Conservation (phyloP, 1,284 basidiomycete species). For the Exobasidium cylindrosporum region DNA sequence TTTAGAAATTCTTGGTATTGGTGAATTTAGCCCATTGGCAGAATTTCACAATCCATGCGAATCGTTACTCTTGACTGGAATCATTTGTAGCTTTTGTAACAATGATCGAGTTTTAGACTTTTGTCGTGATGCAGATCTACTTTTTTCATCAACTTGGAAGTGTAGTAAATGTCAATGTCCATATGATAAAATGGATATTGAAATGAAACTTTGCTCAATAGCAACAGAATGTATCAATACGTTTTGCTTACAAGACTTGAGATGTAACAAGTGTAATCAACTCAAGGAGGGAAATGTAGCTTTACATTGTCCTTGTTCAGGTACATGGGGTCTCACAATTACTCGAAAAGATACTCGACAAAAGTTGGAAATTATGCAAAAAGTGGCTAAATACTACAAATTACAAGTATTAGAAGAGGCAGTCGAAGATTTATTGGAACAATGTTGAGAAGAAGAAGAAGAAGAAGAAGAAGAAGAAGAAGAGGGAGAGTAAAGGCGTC, state of each 20-base stretch:
- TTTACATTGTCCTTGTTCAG: conserved; percentile 79
- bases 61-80: conserved; percentile 58
- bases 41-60: conserved; percentile 82
- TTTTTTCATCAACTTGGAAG: conserved; percentile 59
- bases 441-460: neutral
- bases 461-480: neutral
- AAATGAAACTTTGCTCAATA: conserved; percentile 77
- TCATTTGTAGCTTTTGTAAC: conserved; percentile 88
- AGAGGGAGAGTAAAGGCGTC: neutral
- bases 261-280: conserved; percentile 81
- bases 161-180: conserved; percentile 71
- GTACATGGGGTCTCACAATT: conserved; percentile 55
- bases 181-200: conserved; percentile 80
- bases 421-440: conserved; percentile 22
- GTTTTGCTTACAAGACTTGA: conserved; percentile 79
- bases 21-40: conserved; percentile 66
- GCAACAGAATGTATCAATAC: conserved; percentile 70
- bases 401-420: conserved; percentile 24
- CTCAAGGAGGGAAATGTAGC: conserved; percentile 82
- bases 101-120: conserved; percentile 86
- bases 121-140: conserved; percentile 83
- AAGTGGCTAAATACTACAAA: conserved; percentile 38
- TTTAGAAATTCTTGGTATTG: conserved; percentile 80
- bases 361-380: conserved; percentile 26
- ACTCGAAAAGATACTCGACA: conserved; percentile 23